These are phyloP conservation scores for Phytophthora macrochlamydospora DNA, from an alignment of 352 stramenopile species.

Conservation along the genomic window DNA sequence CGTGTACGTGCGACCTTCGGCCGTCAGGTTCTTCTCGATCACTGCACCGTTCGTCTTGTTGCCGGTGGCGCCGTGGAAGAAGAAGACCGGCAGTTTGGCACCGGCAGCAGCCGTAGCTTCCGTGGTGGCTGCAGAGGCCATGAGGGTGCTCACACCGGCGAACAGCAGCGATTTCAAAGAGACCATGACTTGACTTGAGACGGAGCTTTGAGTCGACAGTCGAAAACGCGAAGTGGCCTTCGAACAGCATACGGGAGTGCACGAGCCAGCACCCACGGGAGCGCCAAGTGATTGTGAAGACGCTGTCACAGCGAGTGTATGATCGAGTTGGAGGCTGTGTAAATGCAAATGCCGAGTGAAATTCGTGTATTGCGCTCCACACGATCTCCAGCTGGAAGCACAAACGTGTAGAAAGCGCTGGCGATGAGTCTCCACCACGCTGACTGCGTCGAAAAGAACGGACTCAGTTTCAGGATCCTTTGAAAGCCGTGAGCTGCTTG, in stretches of 20 bases:
- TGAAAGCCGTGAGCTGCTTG: too few relatives aligned
- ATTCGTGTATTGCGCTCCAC: constrained; percentile 1
- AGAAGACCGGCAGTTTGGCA: constrained; percentile 48
- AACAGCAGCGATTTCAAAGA: constrained; percentile 24
- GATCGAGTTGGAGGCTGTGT: constrained; percentile 1
- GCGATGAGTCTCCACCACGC: too few relatives aligned
- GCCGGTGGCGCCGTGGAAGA: constrained; percentile 56
- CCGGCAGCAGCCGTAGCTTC: constrained; percentile 15
- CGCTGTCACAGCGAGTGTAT: constrained; percentile 12
- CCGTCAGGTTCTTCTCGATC: constrained; percentile 47
- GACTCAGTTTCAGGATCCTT: too few relatives aligned
- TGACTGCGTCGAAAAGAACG: too few relatives aligned
- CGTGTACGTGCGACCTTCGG: constrained; percentile 43
- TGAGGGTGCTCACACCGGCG: constrained; percentile 11
- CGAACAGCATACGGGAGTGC: constrained; percentile 3
- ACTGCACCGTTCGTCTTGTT: constrained; percentile 38
- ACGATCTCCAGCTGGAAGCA: constrained; percentile 5
- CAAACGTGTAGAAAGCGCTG: too few relatives aligned
- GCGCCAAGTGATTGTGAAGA: constrained; percentile 7
- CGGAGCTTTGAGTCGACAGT: constrained; percentile 3
- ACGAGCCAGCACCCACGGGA: constrained; percentile 5
- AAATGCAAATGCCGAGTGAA: neutral
- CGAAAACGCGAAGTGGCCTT: constrained; percentile 28
- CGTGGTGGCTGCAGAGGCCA: constrained; percentile 18
- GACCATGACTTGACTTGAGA: constrained; percentile 25